Evolutionary conservation across 495 filamentous ascomycete species (phyloP).

Genomic region (Talaromyces proteolyticus): DNA sequence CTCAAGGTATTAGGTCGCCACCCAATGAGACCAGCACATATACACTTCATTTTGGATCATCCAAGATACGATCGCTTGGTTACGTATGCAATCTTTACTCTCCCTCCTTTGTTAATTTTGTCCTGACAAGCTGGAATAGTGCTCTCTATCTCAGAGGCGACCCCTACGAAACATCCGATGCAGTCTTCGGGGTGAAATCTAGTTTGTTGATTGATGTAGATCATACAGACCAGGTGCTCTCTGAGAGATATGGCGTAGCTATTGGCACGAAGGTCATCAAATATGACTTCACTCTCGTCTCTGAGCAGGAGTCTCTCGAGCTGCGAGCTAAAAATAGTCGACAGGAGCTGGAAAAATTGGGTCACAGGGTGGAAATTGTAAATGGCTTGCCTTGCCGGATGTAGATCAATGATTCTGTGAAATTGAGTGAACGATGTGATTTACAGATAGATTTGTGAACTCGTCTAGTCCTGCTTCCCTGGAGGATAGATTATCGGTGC

Average conservation of each 20-base stretch:
- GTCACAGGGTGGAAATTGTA: constrained; percentile 56
- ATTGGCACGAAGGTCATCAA: constrained; percentile 39
- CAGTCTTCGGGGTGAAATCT: constrained; percentile 81
- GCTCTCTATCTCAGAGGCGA: constrained; percentile 70
- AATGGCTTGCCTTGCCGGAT: constrained; percentile 67
- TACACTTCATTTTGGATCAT: constrained; percentile 83
- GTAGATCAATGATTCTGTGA: too few relatives aligned
- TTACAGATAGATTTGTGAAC: too few relatives aligned
- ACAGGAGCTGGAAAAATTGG: constrained; percentile 57
- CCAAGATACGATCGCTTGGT: constrained; percentile 65
- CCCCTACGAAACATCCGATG: constrained; percentile 73
- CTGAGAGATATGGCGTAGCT: constrained; percentile 42
- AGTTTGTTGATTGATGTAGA: constrained; percentile 62
- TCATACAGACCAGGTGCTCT: constrained; percentile 49
- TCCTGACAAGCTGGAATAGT: too few relatives aligned
- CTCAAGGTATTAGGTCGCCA: constrained; percentile 58
- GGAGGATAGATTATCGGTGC: too few relatives aligned
- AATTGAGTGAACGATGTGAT: too few relatives aligned
- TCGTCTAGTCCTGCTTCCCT: too few relatives aligned
- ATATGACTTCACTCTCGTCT: constrained; percentile 60
- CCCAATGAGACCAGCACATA: constrained; percentile 68
- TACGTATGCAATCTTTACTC: too few relatives aligned
- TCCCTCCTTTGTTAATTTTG: too few relatives aligned
- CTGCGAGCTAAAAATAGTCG: constrained; percentile 57
- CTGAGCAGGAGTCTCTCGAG: constrained; percentile 56